Percentiles rank a stretch among this genome's conserved stretches.
These are phyloP conservation scores for Corallochytrium limacisporum DNA, from an alignment of 78 protist genomes.

Conservation along the genomic window DNA sequence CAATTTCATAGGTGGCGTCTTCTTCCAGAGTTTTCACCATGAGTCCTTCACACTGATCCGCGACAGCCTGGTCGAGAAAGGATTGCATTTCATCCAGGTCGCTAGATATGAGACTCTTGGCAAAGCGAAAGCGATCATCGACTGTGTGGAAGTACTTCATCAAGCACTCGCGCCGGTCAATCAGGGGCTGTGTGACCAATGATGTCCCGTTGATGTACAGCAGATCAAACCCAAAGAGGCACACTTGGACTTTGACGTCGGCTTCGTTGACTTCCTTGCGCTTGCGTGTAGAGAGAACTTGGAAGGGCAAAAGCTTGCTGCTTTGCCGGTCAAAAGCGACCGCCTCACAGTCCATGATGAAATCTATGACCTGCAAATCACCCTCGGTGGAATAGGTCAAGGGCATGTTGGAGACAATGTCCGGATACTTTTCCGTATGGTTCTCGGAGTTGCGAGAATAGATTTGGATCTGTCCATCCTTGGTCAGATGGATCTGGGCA, in stretches of 20 bases:
- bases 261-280: constrained; percentile 57
- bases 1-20: constrained; percentile 76
- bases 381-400: neutral
- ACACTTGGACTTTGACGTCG: constrained; percentile 62
- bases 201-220: constrained; percentile 78
- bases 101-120: constrained; percentile 15
- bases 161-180: constrained; percentile 7
- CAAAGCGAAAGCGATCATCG: constrained; percentile 30
- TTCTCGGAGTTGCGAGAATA: constrained; percentile 85
- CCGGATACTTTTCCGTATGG: constrained; percentile 86
- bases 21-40: constrained; percentile 81
- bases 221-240: constrained; percentile 92
- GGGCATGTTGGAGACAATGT: constrained; percentile 29
- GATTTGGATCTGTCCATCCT: constrained; percentile 48
- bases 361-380: constrained; percentile 13
- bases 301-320: constrained; percentile 79
- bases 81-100: constrained; percentile 39
- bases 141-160: neutral
- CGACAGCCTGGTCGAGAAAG: constrained; percentile 37
- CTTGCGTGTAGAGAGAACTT: constrained; percentile 67
- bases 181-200: constrained; percentile 10
- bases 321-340: constrained; percentile 70
- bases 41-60: constrained; percentile 88
- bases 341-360: constrained; percentile 83
- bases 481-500: constrained; percentile 58